Conservation (phyloP, 768 basidiomycete genomes). For the Auriculariales sp. region DNA sequence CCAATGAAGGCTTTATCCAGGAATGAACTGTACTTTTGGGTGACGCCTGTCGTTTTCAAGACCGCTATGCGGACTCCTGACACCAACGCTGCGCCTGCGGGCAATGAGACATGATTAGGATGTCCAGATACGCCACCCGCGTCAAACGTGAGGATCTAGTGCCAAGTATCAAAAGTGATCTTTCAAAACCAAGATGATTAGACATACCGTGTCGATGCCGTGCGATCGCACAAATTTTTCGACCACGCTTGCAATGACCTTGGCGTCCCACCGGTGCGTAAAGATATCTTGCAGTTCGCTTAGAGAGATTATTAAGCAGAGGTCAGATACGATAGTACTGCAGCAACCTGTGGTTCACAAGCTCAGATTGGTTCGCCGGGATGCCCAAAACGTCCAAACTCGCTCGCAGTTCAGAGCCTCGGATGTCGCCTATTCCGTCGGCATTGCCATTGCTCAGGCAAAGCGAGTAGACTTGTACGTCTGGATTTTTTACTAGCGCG, state of each 20-base stretch:
- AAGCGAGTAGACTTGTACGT: conserved; percentile 37
- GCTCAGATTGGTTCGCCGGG: conserved; percentile 31
- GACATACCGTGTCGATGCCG: conserved; percentile 47
- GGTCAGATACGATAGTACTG: not conserved
- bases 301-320: not conserved
- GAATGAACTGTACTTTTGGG: not conserved
- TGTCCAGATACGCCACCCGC: conserved; percentile 61
- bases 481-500: conserved; percentile 23
- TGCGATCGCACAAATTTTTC: conserved; percentile 41
- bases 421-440: conserved; percentile 51
- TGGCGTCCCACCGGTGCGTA: conserved; percentile 45
- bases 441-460: conserved; percentile 69
- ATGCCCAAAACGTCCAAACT: conserved; percentile 64
- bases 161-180: not conserved
- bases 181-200: not conserved
- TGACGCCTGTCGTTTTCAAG: not conserved
- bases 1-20: not conserved
- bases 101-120: conserved; percentile 72
- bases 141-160: conserved; percentile 80
- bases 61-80: not conserved
- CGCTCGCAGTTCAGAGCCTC: conserved; percentile 41
- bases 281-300: conserved; percentile 68
- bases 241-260: conserved; percentile 42
- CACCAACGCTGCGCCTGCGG: conserved; percentile 23
- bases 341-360: too few relatives aligned